phyloP scores from a whole-genome alignment of 73 alveolate genomes.

The Paramecium biaurelia region DNA sequence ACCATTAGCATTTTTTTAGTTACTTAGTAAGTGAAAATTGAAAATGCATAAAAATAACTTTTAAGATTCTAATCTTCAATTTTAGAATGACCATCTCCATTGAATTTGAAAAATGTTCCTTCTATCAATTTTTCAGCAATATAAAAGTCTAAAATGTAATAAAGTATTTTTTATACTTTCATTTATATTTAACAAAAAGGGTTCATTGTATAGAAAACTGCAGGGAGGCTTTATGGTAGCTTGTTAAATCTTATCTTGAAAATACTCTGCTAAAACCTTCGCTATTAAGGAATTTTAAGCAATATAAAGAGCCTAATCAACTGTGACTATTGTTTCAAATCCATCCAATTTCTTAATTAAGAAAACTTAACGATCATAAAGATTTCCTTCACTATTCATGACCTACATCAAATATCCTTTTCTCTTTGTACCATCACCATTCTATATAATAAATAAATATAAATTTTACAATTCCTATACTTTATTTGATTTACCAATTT shows the following conservation, averaged over 20 bases:
- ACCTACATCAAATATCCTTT: background rate
- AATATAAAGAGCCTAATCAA: background rate
- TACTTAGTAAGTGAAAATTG: background rate
- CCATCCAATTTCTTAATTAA: background rate
- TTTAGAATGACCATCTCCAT: conserved; percentile 15
- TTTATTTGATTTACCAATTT: background rate
- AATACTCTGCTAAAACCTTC: background rate
- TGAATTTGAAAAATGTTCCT: background rate
- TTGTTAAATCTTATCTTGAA: background rate
- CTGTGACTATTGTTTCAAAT: background rate
- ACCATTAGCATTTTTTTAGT: background rate
- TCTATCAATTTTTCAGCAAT: background rate
- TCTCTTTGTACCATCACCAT: conserved; percentile 4
- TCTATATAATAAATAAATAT: background rate
- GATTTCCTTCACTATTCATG: background rate
- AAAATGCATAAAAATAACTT: background rate
- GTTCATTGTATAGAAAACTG: background rate
- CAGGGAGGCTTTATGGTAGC: background rate
- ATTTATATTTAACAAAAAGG: background rate
- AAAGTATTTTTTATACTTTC: background rate
- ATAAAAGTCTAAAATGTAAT: background rate
- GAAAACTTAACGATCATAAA: background rate
- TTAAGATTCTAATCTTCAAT: background rate
- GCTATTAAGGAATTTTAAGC: background rate
- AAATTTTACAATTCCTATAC: background rate